phyloP scores from a whole-genome alignment of 208 protist species.

The Crithidia mellificae region DNA sequence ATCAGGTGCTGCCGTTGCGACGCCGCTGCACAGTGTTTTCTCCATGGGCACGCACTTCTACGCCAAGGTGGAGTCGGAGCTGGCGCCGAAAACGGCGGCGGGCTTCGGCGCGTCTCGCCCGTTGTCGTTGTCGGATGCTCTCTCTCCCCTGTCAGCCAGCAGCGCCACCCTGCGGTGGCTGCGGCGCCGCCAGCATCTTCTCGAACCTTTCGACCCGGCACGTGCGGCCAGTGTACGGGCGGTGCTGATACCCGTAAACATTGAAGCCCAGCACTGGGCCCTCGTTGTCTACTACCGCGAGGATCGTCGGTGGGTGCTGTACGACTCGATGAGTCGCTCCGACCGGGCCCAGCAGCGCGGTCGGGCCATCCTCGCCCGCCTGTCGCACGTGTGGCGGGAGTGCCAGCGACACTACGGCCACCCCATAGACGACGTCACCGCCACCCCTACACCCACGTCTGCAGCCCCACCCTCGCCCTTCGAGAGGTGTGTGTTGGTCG shows the following conservation, averaged over 20 bases:
- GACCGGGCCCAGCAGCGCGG: slow-evolving; percentile 22
- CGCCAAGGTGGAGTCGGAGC: slow-evolving; percentile 64
- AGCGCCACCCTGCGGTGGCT: slow-evolving; percentile 76
- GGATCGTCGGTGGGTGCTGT: slow-evolving; percentile 45
- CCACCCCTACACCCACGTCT: neutral
- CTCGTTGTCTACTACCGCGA: slow-evolving; percentile 65
- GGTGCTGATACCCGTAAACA: slow-evolving; percentile 77
- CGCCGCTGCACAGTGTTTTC: slow-evolving; percentile 25
- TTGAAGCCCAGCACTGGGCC: slow-evolving; percentile 73
- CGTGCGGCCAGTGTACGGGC: slow-evolving; percentile 35
- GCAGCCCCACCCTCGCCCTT: neutral
- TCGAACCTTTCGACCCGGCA: slow-evolving; percentile 38
- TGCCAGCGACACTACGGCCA: slow-evolving; percentile 34
- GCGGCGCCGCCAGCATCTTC: slow-evolving; percentile 57
- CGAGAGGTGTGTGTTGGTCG: neutral
- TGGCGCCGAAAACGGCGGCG: neutral
- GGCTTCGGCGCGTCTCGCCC: neutral
- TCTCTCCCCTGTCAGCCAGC: no score
- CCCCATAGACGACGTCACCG: neutral
- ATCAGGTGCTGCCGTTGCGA: neutral
- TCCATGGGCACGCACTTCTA: slow-evolving; percentile 84
- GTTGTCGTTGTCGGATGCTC: slow-evolving; percentile 38
- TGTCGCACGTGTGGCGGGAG: slow-evolving; percentile 52
- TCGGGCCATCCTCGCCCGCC: slow-evolving; percentile 28
- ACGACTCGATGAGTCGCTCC: slow-evolving; percentile 66